Evolutionary conservation across 73 alveolate species (phyloP).

Genomic region (Vitrella brassicaformis): DNA sequence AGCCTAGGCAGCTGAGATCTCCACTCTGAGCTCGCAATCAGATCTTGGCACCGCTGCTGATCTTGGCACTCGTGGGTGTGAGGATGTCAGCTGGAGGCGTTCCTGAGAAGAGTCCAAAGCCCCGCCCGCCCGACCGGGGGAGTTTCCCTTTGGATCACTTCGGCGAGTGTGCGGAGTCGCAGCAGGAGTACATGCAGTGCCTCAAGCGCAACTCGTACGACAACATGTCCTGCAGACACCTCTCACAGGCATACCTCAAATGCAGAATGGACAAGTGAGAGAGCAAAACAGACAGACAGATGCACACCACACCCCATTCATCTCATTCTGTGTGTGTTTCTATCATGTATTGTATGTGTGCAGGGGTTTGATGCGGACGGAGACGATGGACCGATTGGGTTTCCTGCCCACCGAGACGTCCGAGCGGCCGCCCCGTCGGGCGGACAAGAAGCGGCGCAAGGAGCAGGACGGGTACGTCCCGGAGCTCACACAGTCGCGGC

Average conservation of each 20-base stretch:
- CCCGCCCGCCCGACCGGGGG: background rate
- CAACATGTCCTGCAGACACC: background rate
- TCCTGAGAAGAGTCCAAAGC: too few relatives aligned
- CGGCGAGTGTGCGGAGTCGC: background rate
- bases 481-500: background rate
- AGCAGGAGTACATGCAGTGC: background rate
- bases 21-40: too few relatives aligned
- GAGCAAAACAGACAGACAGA: background rate
- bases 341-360: background rate
- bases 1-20: too few relatives aligned
- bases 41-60: too few relatives aligned
- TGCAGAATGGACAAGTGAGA: constrained; percentile 1
- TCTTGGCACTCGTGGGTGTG: too few relatives aligned
- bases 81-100: too few relatives aligned
- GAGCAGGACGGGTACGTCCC: background rate
- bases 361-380: background rate
- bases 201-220: background rate
- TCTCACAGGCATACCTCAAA: background rate
- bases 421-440: background rate
- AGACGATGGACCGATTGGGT: background rate
- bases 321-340: background rate
- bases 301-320: background rate
- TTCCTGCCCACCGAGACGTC: background rate
- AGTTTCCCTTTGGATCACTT: background rate
- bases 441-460: background rate